Percentiles rank a stretch among this genome's conserved stretches.
These are phyloP conservation scores for Mariannaea sp. DNA, from an alignment of 2,329 filamentous ascomycete genomes.

Conservation along the genomic window DNA sequence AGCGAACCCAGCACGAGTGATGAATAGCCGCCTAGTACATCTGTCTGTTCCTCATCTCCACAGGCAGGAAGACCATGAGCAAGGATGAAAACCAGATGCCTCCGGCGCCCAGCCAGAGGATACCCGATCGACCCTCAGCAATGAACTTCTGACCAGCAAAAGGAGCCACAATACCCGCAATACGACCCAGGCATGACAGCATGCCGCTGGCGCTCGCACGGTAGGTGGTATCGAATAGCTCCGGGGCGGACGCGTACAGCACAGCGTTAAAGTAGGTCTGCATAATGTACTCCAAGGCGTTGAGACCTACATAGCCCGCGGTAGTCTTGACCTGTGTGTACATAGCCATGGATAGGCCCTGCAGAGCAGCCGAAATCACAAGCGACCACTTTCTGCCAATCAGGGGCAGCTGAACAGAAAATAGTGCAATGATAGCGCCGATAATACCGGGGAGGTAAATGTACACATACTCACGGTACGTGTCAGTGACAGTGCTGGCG, in stretches of 20 bases:
- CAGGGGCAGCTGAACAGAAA: slow-evolving; percentile 46
- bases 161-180: slow-evolving; percentile 57
- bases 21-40: too few species aligned
- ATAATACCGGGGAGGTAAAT: slow-evolving; percentile 58
- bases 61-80: too few species aligned
- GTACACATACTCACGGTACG: slow-evolving; percentile 59
- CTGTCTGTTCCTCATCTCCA: too few species aligned
- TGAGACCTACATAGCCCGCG: slow-evolving; percentile 45
- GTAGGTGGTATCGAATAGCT: slow-evolving; percentile 60
- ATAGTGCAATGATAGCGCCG: slow-evolving; percentile 54
- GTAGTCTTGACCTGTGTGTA: slow-evolving; percentile 49
- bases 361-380: slow-evolving; percentile 50
- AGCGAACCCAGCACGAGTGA: too few species aligned
- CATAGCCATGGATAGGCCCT: slow-evolving; percentile 52
- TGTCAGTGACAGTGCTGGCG: slow-evolving; percentile 48
- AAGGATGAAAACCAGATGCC: too few species aligned
- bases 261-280: slow-evolving; percentile 47
- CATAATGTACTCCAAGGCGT: slow-evolving; percentile 51
- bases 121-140: too few species aligned
- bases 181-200: slow-evolving; percentile 62
- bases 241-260: slow-evolving; percentile 56
- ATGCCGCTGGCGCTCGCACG: slow-evolving; percentile 61
- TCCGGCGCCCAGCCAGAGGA: too few species aligned
- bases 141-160: too few species aligned
- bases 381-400: slow-evolving; percentile 50